Conservation (phyloP, 148 eudicot species). For the Rhododendron ovatum region DNA sequence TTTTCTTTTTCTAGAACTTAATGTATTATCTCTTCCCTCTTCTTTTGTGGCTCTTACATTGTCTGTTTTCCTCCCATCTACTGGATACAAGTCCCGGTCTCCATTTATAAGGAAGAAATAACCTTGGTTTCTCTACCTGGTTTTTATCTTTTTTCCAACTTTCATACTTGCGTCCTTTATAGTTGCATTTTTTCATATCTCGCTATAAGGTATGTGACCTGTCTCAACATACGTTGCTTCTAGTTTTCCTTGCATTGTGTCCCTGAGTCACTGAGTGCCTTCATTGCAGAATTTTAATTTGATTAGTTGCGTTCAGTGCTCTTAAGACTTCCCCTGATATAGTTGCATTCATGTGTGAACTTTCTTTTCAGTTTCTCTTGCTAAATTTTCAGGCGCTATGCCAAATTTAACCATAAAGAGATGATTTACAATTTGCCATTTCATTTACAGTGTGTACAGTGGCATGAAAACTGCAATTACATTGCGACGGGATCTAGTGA, state of each 20-base stretch:
- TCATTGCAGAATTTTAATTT: neutral
- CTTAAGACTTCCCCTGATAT: neutral
- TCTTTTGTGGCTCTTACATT: neutral
- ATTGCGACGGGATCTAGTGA: slow-evolving; percentile 99
- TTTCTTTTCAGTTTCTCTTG: neutral
- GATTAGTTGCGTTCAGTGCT: neutral
- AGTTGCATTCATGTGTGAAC: neutral
- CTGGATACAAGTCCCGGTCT: neutral
- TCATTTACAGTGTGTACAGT: slow-evolving; percentile 70
- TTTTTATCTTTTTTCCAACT: neutral
- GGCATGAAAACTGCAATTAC: slow-evolving; percentile 98
- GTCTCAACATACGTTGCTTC: neutral
- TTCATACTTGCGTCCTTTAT: neutral
- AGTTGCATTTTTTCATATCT: neutral
- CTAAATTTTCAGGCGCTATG: neutral
- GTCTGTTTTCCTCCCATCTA: no score
- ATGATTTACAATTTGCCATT: neutral
- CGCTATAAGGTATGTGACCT: neutral
- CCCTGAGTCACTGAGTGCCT: neutral
- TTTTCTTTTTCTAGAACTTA: neutral
- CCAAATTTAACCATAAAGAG: neutral
- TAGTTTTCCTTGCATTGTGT: neutral
- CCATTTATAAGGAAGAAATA: neutral
- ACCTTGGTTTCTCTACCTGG: neutral
- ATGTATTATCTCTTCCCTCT: neutral